Evolutionary conservation across 352 stramenopile genomes (phyloP), one percentile per base, ranked within the genome.

Genomic region (Pythium folliculosum): DNA sequence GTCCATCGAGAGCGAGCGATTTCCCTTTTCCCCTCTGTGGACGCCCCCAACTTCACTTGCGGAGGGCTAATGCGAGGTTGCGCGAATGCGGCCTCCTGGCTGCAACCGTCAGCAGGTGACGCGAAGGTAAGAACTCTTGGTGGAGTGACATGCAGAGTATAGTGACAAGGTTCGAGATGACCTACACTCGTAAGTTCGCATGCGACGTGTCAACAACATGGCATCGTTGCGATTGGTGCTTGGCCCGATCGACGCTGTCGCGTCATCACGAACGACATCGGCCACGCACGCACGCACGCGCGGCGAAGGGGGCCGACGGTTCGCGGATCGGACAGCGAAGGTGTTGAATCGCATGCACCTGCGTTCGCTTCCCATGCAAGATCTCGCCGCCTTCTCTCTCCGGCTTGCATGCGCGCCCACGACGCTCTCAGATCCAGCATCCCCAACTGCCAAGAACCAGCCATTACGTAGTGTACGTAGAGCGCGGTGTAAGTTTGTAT

Each of bases 1-100:
- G 50, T 72, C 66, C 66, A 72, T 72, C 23, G 25, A 55, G 45
- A 67, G 50, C 22, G 17, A 37, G 30, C 40, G 52, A 43, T 43
- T 50, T 21, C 59, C 21, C 38, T 19, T 38, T 23, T 38, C 21
- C 54, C 17, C 55, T 53, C 37, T 32, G 27, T 32, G 27, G 27
- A n/a, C 30, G 5, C 25, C 23, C 22, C 21, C 51, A 43, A 58
- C 51, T 58, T 58, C 32, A 45, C 27, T 27, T 45, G 40, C 10
- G 10, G 22, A 21, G 19, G 27, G n/a, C 51, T 45, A 23, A 25
- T 16, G 32, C 7, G 19, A 58, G 51, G 53, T 47, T 44, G 65
- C 65, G n/a, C 59, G 59, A 67, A 62, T 14, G 47, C n/a, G 30
- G 38, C 12, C 17, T 4, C 9, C 5, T 8, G 10, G 21, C 7